A percentile compares a stretch with the other conserved stretches of the same genome.
phyloP scores from a whole-genome alignment of 805 yeast species.

The Metschnikowia peoriensis region DNA sequence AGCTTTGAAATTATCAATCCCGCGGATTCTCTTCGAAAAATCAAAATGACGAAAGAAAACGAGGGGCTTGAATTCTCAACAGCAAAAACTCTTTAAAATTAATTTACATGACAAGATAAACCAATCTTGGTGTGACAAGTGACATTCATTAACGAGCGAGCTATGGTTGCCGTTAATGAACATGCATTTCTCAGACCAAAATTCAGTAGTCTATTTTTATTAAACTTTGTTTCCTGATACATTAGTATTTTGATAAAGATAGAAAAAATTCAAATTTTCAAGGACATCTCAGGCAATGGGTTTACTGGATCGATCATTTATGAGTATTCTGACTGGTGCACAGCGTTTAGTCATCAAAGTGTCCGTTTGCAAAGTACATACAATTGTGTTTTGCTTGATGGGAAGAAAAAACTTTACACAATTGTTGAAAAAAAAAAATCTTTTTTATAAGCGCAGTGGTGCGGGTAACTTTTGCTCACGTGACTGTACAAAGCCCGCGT shows the following conservation, averaged over 20 bases:
- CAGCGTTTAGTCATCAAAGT: slow-evolving; percentile 48
- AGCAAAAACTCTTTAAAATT: too few species aligned
- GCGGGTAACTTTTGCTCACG: slow-evolving; percentile 10
- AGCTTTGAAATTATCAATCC: too few species aligned
- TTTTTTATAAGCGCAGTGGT: background rate
- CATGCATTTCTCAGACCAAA: background rate
- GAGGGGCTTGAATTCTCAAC: too few species aligned
- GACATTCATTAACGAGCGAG: too few species aligned
- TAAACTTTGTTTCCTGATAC: background rate
- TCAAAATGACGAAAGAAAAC: too few species aligned
- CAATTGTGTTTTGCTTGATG: slow-evolving; percentile 5
- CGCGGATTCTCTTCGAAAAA: too few species aligned
- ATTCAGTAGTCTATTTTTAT: background rate
- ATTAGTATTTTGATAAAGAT: slow-evolving; percentile 8
- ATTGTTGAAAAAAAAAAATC: background rate
- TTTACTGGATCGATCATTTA: slow-evolving; percentile 44
- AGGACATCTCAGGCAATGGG: slow-evolving; percentile 45
- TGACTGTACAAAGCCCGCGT: background rate
- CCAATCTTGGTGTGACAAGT: too few species aligned
- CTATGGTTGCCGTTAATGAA: background rate
- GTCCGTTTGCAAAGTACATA: slow-evolving; percentile 17
- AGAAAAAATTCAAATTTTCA: background rate
- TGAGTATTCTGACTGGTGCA: slow-evolving; percentile 54
- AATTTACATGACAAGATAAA: too few species aligned
- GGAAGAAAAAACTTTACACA: too few species aligned